Base-by-base conservation (phyloP, 805 yeast genomes). In the Blastobotrys terrestris region DNA sequence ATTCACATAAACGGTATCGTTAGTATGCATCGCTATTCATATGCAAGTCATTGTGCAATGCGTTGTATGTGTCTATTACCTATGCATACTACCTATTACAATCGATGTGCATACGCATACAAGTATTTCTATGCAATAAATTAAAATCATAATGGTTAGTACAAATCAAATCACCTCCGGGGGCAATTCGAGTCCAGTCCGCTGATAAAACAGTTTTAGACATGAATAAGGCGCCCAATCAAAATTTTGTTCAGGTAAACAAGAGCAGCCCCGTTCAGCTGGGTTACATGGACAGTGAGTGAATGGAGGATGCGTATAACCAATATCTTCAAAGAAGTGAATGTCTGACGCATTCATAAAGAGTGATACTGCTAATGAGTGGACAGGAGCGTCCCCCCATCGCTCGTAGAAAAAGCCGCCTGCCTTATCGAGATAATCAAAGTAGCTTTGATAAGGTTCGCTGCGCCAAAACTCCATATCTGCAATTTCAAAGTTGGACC, bases 351-450 rank as follows among this genome's bases (percentile, higher is more conserved):
- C 80, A 51, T 85, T 81, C 67, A 87, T 66, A 72, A 89, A 86
- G 58, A 89, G 72, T 3, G 94, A 73, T 18, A 87, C 96, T 31
- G 94, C 96, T 63, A 88, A 83, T 3, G 95, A 85, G 69, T 88
- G 96, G 48, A 88, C 84, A 39, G 96, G 96, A 22, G 95, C 96
- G 69, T 88, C 96, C 61, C 96, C 95, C 96, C 95, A 87, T 70
- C 96, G 78, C 74, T 90, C 96, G 68, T 88, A 89, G 73, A 85
- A 89, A 72, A 89, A 89, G n/a, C 96, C 96, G 67, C 96, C 96
- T 14, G 84, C 79, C 56, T 79, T 68, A 69, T 89, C 96, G 63
- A 89, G 77, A 61, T 76, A 72, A 16, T 86, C 85, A 61, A 89
- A 89, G 69, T 84, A 89, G 53, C 78, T 76, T 46, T 69, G 61